These are phyloP conservation scores for Diplodia corticola DNA, from an alignment of 2,329 filamentous ascomycete genomes.

Conservation along the genomic window DNA sequence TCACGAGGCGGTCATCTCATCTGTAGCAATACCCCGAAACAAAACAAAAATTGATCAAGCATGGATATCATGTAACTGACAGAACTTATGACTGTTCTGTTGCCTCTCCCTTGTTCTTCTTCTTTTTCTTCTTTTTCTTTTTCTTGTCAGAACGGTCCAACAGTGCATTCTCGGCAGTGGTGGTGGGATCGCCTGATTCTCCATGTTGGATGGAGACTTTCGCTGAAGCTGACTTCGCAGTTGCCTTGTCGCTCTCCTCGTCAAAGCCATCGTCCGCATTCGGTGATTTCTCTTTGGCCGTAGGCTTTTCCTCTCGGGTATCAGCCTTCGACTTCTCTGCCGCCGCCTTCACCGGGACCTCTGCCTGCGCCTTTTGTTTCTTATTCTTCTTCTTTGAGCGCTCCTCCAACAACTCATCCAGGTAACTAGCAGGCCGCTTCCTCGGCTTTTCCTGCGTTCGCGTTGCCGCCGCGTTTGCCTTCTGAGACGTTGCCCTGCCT, in stretches of 20 bases:
- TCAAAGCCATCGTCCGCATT: background rate
- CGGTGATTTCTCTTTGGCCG: background rate
- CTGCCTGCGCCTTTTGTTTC: constrained; percentile 1
- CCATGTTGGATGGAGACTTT: background rate
- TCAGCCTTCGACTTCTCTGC: background rate
- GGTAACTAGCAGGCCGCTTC: constrained; percentile 45
- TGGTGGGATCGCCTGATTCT: background rate
- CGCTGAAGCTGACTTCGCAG: background rate
- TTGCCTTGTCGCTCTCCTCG: background rate
- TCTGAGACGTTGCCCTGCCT: constrained; percentile 1
- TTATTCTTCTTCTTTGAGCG: constrained; percentile 54
- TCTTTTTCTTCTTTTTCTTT: constrained; percentile 11
- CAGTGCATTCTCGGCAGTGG: background rate
- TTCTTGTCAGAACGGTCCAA: background rate
- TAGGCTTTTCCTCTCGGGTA: background rate
- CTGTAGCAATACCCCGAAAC: background rate
- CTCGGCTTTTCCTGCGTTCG: background rate
- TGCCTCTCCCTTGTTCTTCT: constrained; percentile 15
- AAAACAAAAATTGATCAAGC: background rate
- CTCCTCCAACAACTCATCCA: constrained; percentile 55
- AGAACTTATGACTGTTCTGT: background rate
- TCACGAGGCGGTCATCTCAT: background rate
- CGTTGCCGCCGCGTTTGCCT: background rate
- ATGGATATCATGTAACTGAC: constrained; percentile 2
- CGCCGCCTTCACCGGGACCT: background rate